Evolutionary conservation across 2,329 filamentous ascomycete species (phyloP), one percentile per base, ranked within the genome.

Genomic region (Aspergillus ibericus): DNA sequence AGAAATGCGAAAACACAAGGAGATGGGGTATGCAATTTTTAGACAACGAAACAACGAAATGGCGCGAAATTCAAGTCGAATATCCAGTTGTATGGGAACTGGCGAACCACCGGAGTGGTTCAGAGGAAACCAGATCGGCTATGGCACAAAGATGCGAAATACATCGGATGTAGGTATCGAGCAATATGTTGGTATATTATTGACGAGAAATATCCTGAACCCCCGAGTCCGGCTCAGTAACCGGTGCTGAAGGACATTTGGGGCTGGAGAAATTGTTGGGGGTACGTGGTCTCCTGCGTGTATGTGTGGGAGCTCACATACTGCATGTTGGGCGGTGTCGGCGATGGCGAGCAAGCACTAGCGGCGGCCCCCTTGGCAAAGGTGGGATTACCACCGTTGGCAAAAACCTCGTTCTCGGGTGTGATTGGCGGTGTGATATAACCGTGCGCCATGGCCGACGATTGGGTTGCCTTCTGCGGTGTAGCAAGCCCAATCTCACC

Each of bases 381-480:
- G 54, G 70, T 74, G 38, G 71, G 65, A 64, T 74, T 73, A 52
- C 67, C 68, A 42, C 69, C 68, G 62, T 72, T 71, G 48, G 69
- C 69, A 58, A 77, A 79, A 5, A 69, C 76, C 51, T 75, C 76
- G 46, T 77, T 78, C 56, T 78, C 77, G 7, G 78, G 78, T 1
- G 78, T 80, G 59, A 80, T 79, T 15, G 78, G 78, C 29, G 78
- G 78, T n/a, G 78, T 80, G 54, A 79, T 74, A 57, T 80, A 78
- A 16, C 78, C 78, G 61, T 79, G 71, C 8, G 73, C 70, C 65
- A 75, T 68, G 52, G 67, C 67, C 40, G 74, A 68, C 56, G 72
- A 70, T 42, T 70, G 70, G 32, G 61, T 58, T 13, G 70, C 63
- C 66, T 78, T 78, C 62, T 78, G 76, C 27, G 76, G 76, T 7